These are phyloP conservation scores for Obba rivulosa DNA, from an alignment of 768 basidiomycete genomes.

Conservation along the genomic window DNA sequence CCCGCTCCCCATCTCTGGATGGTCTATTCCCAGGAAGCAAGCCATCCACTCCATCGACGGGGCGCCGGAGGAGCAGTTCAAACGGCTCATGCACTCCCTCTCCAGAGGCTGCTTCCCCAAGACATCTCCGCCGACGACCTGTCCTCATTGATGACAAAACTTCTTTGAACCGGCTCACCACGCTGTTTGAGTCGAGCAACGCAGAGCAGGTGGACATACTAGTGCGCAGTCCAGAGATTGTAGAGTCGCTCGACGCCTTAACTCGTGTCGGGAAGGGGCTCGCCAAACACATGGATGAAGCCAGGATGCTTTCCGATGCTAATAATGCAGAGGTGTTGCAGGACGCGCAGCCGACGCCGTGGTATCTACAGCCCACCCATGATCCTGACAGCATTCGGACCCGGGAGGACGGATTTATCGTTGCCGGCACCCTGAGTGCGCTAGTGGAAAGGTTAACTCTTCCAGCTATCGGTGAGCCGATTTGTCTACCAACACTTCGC, in stretches of 20 bases:
- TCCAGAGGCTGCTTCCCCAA: slow-evolving; percentile 8
- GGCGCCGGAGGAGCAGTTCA: neutral
- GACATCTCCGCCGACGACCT: slow-evolving; percentile 32
- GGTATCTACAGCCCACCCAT: slow-evolving; percentile 58
- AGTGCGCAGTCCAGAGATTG: slow-evolving; percentile 19
- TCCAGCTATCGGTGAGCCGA: neutral
- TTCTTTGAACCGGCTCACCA: slow-evolving; percentile 29
- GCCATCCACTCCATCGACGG: neutral
- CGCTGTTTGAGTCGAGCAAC: slow-evolving; percentile 32
- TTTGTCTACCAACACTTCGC: neutral
- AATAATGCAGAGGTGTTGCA: slow-evolving; percentile 37
- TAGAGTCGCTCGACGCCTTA: slow-evolving; percentile 16
- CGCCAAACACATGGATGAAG: neutral
- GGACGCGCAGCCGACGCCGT: slow-evolving; percentile 39
- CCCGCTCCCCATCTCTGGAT: neutral
- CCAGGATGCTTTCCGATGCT: neutral
- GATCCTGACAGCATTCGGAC: slow-evolving; percentile 54
- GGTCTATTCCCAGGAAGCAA: neutral
- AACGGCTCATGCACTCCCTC: slow-evolving; percentile 8
- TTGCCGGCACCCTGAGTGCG: slow-evolving; percentile 64
- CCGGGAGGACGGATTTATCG: slow-evolving; percentile 60
- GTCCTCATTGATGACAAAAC: slow-evolving; percentile 36
- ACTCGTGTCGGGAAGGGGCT: neutral
- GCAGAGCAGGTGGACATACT: slow-evolving; percentile 29
- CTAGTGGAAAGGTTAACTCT: slow-evolving; percentile 63